Evolutionary conservation across 331 rosid genomes (phyloP).

Genomic region (Rhamnella rubrinervis): DNA sequence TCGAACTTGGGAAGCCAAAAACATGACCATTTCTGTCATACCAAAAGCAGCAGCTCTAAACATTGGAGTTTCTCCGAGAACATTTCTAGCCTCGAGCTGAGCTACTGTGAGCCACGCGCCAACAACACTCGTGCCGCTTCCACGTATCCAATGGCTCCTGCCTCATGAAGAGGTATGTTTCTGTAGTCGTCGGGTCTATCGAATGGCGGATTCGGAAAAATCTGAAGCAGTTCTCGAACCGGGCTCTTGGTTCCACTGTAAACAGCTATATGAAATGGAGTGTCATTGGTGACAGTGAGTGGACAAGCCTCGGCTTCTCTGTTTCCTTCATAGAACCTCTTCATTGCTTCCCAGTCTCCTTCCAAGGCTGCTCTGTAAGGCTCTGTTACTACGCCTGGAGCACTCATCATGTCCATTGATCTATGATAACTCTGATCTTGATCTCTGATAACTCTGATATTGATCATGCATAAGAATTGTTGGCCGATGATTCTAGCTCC

Average conservation of each 20-base stretch:
- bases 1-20: not conserved
- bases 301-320: not conserved
- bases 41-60: constrained; percentile 7
- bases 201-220: not conserved
- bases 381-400: too few species aligned
- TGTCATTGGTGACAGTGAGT: not conserved
- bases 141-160: not conserved
- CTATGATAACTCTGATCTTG: too few species aligned
- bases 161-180: constrained; percentile 8
- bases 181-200: not conserved
- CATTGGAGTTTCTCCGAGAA: constrained; percentile 7
- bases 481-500: too few species aligned
- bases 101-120: not conserved
- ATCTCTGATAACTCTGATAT: too few species aligned
- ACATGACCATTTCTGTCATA: not conserved
- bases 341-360: not conserved
- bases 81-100: not conserved
- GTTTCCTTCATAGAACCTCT: not conserved
- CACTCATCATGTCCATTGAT: too few species aligned
- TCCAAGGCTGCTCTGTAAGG: not conserved
- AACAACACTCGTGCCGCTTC: constrained; percentile 6
- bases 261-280: not conserved
- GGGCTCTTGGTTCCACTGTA: not conserved
- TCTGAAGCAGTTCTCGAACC: not conserved
- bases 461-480: too few species aligned